These are phyloP conservation scores for Voacanga thouarsii DNA, from an alignment of 257 asterid genomes.

Conservation along the genomic window DNA sequence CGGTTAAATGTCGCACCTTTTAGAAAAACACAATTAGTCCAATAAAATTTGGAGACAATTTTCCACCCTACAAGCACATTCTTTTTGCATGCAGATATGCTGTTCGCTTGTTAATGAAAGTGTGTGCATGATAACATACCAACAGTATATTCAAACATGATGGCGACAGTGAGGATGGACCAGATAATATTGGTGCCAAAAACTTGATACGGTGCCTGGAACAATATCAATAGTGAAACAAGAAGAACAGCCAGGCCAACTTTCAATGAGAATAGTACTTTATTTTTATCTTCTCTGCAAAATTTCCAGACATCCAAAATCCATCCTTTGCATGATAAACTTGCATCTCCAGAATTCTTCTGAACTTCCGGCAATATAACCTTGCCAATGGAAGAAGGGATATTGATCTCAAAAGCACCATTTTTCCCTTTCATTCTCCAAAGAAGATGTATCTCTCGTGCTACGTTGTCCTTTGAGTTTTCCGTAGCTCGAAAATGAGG, in stretches of 20 bases:
- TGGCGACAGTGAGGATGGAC: constrained; percentile 76
- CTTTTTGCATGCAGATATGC: no score
- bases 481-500: constrained; percentile 8
- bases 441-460: neutral
- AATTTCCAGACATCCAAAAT: constrained; percentile 43
- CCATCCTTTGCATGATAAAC: constrained; percentile 27
- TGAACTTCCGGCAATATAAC: constrained; percentile 20
- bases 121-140: constrained; percentile 36
- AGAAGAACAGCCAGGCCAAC: constrained; percentile 69
- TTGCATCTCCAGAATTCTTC: constrained; percentile 6
- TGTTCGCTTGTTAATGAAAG: neutral
- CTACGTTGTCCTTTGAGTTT: constrained; percentile 11
- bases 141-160: constrained; percentile 73
- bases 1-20: constrained; percentile 63
- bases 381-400: constrained; percentile 31
- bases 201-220: constrained; percentile 45
- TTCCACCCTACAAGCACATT: no score
- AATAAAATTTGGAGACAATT: no score
- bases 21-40: neutral
- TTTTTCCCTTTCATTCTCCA: constrained; percentile 60
- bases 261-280: constrained; percentile 55
- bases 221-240: constrained; percentile 54
- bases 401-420: constrained; percentile 48
- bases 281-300: constrained; percentile 52
- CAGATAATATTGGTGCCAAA: constrained; percentile 62